Percentiles rank a stretch among this genome's conserved stretches.
Evolutionary conservation across 495 filamentous ascomycete genomes (phyloP).

Genomic region (Halenospora varia): DNA sequence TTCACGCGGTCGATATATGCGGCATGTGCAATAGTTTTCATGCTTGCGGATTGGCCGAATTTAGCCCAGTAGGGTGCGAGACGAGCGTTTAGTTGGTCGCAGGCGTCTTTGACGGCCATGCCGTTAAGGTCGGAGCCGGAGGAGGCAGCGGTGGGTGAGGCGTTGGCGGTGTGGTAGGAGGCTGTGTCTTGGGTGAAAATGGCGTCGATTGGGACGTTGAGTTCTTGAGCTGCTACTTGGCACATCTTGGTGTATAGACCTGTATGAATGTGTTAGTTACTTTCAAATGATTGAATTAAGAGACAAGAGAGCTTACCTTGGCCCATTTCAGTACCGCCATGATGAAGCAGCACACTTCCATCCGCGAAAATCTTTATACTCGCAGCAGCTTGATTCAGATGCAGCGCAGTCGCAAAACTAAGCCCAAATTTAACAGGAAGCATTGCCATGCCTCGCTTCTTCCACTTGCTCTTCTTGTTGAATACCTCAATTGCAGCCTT

Average conservation of each 20-base stretch:
- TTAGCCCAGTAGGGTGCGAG: constrained; percentile 82
- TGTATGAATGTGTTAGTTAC: too few species aligned
- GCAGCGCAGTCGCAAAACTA: constrained; percentile 92
- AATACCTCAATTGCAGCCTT: constrained; percentile 74
- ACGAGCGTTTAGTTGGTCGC: constrained; percentile 82
- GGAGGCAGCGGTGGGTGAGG: constrained; percentile 89
- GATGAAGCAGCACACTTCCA: constrained; percentile 86
- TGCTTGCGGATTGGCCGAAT: constrained; percentile 68
- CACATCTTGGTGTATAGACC: constrained; percentile 96
- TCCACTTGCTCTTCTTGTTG: constrained; percentile 88
- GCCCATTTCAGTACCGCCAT: constrained; percentile 97
- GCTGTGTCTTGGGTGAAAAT: constrained; percentile 89
- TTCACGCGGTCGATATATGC: constrained; percentile 98
- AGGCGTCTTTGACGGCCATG: constrained; percentile 95
- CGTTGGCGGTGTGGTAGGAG: constrained; percentile 93
- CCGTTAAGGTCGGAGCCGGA: constrained; percentile 95
- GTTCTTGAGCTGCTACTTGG: constrained; percentile 88
- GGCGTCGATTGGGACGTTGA: constrained; percentile 69
- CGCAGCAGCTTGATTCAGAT: constrained; percentile 94
- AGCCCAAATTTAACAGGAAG: constrained; percentile 98
- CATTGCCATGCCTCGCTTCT: constrained; percentile 85
- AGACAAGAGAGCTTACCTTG: too few species aligned
- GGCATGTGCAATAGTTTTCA: constrained; percentile 85
- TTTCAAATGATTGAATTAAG: too few species aligned
- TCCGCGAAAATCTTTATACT: constrained; percentile 97